Conservation (phyloP, 1,139 yeast genomes). For the Nakaseomyces kungkrabaensis region DNA sequence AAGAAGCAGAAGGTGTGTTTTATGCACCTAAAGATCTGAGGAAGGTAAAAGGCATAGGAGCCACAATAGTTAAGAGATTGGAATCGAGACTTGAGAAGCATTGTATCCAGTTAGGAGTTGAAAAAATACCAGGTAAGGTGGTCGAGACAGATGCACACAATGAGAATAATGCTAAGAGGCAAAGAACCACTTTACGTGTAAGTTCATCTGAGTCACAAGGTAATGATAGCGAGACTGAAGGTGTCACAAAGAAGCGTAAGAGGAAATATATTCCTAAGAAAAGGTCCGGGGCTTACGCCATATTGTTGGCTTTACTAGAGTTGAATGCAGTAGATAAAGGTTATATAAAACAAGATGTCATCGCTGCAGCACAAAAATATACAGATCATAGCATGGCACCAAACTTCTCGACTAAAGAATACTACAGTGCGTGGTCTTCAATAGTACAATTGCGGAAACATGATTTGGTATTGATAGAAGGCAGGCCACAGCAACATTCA, state of each 20-base stretch:
- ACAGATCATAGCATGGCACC: slow-evolving; percentile 58
- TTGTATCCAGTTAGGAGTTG: slow-evolving; percentile 16
- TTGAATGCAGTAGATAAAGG: slow-evolving; percentile 44
- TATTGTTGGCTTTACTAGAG: slow-evolving; percentile 52
- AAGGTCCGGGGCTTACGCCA: slow-evolving; percentile 83
- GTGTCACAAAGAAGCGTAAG: slow-evolving; percentile 20
- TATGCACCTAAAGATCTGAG: slow-evolving; percentile 22
- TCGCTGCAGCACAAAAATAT: slow-evolving; percentile 46
- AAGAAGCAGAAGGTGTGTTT: slow-evolving; percentile 12
- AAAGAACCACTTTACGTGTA: slow-evolving; percentile 11
- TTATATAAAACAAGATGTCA: slow-evolving; percentile 51
- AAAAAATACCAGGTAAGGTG: neutral
- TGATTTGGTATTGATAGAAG: slow-evolving; percentile 46
- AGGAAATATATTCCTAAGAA: slow-evolving; percentile 62
- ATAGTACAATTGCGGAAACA: slow-evolving; percentile 54
- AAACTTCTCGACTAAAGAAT: slow-evolving; percentile 52
- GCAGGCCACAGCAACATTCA: slow-evolving; percentile 51
- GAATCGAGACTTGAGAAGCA: slow-evolving; percentile 15
- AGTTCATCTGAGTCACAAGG: slow-evolving; percentile 2
- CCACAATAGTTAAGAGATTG: slow-evolving; percentile 20
- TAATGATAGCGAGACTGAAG: slow-evolving; percentile 3
- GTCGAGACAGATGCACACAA: neutral
- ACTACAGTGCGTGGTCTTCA: slow-evolving; percentile 73
- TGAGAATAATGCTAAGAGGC: slow-evolving; percentile 7
- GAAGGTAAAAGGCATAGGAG: slow-evolving; percentile 28